Base-by-base conservation (phyloP, 164 flowering plant genomes). In the Euptelea pleiosperma region DNA sequence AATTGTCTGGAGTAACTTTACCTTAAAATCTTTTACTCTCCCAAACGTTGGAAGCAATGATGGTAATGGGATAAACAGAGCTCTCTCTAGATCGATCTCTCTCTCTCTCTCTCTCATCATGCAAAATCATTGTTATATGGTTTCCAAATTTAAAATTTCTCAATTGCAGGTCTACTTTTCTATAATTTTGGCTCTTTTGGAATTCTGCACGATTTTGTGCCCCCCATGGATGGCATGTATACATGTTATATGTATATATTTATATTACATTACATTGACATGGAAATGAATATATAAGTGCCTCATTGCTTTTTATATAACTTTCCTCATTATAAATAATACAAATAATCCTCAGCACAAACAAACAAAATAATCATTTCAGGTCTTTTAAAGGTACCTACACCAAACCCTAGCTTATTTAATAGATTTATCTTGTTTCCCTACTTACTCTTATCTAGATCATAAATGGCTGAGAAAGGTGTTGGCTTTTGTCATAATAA, bases 121-220 rank as follows among this genome's bases (percentile, higher is more conserved):
- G 53, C 61, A 55, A 56, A 47, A 33, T 34, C 41, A 39, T 41
- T 16, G 41, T 25, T 47, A 26, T 50, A 46, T 61, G 51, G 52
- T 46, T 54, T 57, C 63, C 60, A 15, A 47, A 58, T 57, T 57
- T 55, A 65, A 61, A 61, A 65, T 55, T 31, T 57, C 35, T 61
- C 31, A 55, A 9, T 63, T 59, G 44, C 25, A 55, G 16, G 31
- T 61, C 14, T 56, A 37, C 70, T 55, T 64, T 64, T 55, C 35
- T n/a, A 22, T 52, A 12, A 44, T 55, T 40, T 65, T 75, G 56
- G 67, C 54, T 46, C 65, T 67, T 74, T 70, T 61, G 29, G 67
- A 70, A 67, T 64, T 64, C 65, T 61, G 61, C 67, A 61, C 42
- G 67, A 74, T 70, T 61, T 62, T 62, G 49, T 71, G 71, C 68